Conservation (phyloP, 2,329 filamentous ascomycete species). For the Verticillium isaacii region DNA sequence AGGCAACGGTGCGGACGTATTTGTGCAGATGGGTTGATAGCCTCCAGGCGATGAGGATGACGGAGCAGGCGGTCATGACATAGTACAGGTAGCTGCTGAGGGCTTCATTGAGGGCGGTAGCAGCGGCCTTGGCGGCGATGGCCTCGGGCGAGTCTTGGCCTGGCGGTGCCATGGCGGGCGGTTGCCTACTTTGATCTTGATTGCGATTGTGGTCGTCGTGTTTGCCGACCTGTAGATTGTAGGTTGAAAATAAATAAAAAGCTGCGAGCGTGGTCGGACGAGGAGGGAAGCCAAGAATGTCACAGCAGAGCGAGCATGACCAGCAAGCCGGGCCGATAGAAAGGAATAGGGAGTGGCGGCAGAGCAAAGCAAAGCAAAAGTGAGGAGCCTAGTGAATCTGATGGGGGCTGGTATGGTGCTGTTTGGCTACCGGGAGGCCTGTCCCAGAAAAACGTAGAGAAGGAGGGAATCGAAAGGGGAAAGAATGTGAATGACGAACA, state of each 20-base stretch:
- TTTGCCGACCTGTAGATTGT: not conserved
- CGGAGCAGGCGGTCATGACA: conserved; percentile 60
- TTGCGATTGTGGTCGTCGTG: not conserved
- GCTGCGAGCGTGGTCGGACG: not conserved
- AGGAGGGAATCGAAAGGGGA: not conserved
- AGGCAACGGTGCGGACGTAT: conserved; percentile 69
- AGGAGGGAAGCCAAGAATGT: not conserved
- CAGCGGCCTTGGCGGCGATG: not conserved
- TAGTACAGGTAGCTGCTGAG: conserved; percentile 58
- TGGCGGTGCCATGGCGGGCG: not conserved
- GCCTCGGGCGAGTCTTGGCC: conserved; percentile 1
- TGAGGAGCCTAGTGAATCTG: not conserved
- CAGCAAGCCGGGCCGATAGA: not conserved
- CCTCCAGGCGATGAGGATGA: conserved; percentile 63
- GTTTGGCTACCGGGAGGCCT: not conserved
- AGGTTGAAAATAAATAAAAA: not conserved
- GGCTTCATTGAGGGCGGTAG: conserved; percentile 42
- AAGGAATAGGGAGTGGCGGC: not conserved
- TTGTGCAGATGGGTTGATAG: conserved; percentile 54
- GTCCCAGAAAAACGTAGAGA: not conserved
- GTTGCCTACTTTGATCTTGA: not conserved
- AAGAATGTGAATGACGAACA: not conserved
- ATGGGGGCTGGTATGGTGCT: not conserved
- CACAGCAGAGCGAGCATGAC: not conserved
- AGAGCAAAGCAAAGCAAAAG: not conserved